Base-by-base conservation (phyloP, 2,329 filamentous ascomycete genomes). In the Dactylellina sp. region DNA sequence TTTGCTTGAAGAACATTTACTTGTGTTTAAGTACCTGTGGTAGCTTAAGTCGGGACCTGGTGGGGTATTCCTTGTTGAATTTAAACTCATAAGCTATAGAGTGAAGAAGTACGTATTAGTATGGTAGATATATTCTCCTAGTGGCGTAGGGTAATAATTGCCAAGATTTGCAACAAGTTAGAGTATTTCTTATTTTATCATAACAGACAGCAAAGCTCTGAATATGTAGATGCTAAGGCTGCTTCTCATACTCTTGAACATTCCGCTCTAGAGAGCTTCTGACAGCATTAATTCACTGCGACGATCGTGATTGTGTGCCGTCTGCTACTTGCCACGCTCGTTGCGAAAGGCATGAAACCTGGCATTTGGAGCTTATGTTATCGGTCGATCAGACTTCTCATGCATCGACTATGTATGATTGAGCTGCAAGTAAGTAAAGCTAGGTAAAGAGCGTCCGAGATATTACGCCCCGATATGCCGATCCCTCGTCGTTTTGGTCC, bases 361-460 rank as follows among this genome's bases (percentile, higher is more conserved):
- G 20, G 40, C 59, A 14, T 62, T 52, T 52, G 7, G 18, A 62
- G 32, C 20, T 32, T 52, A 62, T 44, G 59, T 20, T 35, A 42
- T 52, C 32, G n/a, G 53, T 46, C 55, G 63, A 68, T 68, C 63
- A 68, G 44, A 59, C 35, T 20, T 53, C 24, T 39, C 7, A 42
- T 52, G 55, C 37, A 60, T 60, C 22, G 37, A 44, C 35, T 24
- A 47, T 53, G 37, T 46, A 46, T 44, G 32, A 46, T 60, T 53
- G 28, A 55, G 57, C 61, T 52, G 44, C 53, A 39, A 60, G 47
- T 42, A 59, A 66, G 37, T 20, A 39, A 18, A 18, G 42, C 35
- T 49, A 22, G 37, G 11, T 53, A 12, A 32, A 37, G 53, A 60
- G 32, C 44, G 18, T 68, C 63, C 46, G 63, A 68, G 46, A 68